A percentile compares a stretch with the other conserved stretches of the same genome.
phyloP scores from a whole-genome alignment of 768 basidiomycete species.

The Pleurotus salmoneostramineus region DNA sequence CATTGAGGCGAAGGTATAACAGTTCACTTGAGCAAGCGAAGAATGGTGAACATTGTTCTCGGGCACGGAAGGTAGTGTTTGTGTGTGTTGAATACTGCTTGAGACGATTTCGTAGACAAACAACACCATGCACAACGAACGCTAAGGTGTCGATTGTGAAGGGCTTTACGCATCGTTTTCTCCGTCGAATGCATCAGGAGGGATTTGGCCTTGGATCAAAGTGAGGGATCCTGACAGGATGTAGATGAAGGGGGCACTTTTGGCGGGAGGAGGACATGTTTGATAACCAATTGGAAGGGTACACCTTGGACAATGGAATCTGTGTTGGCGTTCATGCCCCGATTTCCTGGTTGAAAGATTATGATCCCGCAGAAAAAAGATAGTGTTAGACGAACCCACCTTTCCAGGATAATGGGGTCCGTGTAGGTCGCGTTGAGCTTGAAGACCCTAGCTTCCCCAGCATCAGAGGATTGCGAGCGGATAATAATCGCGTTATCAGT shows the following conservation, averaged over 20 bases:
- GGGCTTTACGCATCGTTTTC: conserved; percentile 32
- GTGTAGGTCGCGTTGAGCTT: conserved; percentile 76
- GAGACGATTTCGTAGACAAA: conserved; percentile 1
- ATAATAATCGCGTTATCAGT: conserved; percentile 82
- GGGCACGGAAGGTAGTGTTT: neutral
- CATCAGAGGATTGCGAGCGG: conserved; percentile 61
- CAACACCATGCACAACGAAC: conserved; percentile 8
- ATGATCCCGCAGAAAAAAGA: conserved; percentile 9
- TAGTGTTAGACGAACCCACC: conserved; percentile 40
- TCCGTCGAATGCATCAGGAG: conserved; percentile 76
- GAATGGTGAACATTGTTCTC: conserved; percentile 2
- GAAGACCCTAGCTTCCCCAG: conserved; percentile 66
- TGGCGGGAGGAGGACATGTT: conserved; percentile 68
- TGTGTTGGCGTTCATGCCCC: conserved; percentile 74
- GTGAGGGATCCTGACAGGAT: conserved; percentile 79
- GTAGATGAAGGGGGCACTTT: conserved; percentile 76
- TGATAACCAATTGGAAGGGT: conserved; percentile 75
- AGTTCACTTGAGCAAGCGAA: neutral
- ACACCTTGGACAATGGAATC: conserved; percentile 68
- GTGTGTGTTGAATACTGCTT: neutral
- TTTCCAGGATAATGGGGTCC: conserved; percentile 73
- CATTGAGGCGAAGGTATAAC: neutral
- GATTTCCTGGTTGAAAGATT: conserved; percentile 38
- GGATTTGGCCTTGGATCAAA: conserved; percentile 85
- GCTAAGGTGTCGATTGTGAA: neutral